A percentile compares a stretch with the other conserved stretches of the same genome.
Conservation (phyloP, 805 yeast genomes). For the Wickerhamiella hasegawae region DNA sequence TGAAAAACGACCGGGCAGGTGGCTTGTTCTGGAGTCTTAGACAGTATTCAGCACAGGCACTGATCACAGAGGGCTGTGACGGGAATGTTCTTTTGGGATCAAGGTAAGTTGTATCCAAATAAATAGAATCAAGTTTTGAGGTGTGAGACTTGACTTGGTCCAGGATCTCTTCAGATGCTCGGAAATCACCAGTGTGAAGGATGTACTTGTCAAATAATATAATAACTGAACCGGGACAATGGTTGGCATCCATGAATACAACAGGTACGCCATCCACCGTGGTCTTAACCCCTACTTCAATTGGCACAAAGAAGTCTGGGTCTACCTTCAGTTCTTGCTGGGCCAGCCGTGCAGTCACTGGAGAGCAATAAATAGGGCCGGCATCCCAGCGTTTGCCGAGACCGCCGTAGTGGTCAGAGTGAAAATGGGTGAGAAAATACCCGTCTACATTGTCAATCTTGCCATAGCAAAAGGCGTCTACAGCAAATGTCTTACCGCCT, state of each 20-base stretch:
- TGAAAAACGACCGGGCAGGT: conserved; percentile 15
- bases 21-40: conserved; percentile 22
- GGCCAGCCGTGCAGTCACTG: conserved; percentile 47
- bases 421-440: conserved; percentile 48
- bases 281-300: conserved; percentile 29
- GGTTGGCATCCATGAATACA: conserved; percentile 68
- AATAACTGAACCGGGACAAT: conserved; percentile 90
- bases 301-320: conserved; percentile 24
- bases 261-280: conserved; percentile 35
- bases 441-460: conserved; percentile 17
- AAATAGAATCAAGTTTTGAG: conserved; percentile 29
- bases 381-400: conserved; percentile 59
- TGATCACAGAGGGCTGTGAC: conserved; percentile 52
- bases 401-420: conserved; percentile 90
- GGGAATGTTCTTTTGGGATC: conserved; percentile 66
- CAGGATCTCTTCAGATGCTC: conserved; percentile 45
- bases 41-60: conserved; percentile 40
- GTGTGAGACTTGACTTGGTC: conserved; percentile 5
- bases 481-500: conserved; percentile 19
- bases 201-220: conserved; percentile 43
- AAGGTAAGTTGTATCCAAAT: conserved; percentile 83
- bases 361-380: conserved; percentile 58
- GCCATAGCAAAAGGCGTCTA: conserved; percentile 25
- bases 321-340: conserved; percentile 38
- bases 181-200: conserved; percentile 87